These are phyloP conservation scores for Tolypocladium amazonense DNA, from an alignment of 2,329 filamentous ascomycete genomes.

Conservation along the genomic window DNA sequence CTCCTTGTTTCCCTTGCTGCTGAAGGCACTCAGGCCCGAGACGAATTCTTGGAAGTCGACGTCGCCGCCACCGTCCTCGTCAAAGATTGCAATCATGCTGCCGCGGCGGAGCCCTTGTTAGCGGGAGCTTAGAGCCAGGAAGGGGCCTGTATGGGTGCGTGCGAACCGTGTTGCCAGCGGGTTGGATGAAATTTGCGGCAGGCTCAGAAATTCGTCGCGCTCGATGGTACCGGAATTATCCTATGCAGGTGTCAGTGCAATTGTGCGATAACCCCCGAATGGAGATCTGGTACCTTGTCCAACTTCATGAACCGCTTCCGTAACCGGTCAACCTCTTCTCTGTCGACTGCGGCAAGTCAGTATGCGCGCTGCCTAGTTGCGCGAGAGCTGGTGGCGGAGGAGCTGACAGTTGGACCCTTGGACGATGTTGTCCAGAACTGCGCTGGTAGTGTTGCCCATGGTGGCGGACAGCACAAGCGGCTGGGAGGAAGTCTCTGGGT, in stretches of 20 bases:
- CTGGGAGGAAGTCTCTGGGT: not conserved
- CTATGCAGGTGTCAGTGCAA: conserved; percentile 31
- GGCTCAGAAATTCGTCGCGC: conserved; percentile 92
- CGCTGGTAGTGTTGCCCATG: conserved; percentile 61
- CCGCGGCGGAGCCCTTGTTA: not conserved
- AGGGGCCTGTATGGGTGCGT: conserved; percentile 1
- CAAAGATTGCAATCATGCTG: conserved; percentile 98
- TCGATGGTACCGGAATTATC: conserved; percentile 98
- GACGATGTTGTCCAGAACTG: conserved; percentile 89
- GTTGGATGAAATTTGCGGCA: conserved; percentile 96
- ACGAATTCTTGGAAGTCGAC: conserved; percentile 99
- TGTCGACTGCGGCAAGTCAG: conserved; percentile 57
- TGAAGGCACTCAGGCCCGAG: conserved; percentile 87
- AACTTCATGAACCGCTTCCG: conserved; percentile 99
- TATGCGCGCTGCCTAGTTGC: not conserved
- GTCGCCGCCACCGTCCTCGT: conserved; percentile 94
- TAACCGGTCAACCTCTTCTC: conserved; percentile 91
- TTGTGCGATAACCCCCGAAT: not conserved
- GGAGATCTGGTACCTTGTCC: conserved; percentile 62
- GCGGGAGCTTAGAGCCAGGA: not conserved
- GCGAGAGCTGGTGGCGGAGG: not conserved
- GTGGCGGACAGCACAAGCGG: conserved; percentile 6
- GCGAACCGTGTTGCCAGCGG: conserved; percentile 82
- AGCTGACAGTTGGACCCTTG: conserved; percentile 84
- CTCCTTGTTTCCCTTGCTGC: conserved; percentile 96